A percentile compares a stretch with the other conserved stretches of the same genome.
Conservation (phyloP, 1,284 basidiomycete genomes). For the Rhodotorula sp. region DNA sequence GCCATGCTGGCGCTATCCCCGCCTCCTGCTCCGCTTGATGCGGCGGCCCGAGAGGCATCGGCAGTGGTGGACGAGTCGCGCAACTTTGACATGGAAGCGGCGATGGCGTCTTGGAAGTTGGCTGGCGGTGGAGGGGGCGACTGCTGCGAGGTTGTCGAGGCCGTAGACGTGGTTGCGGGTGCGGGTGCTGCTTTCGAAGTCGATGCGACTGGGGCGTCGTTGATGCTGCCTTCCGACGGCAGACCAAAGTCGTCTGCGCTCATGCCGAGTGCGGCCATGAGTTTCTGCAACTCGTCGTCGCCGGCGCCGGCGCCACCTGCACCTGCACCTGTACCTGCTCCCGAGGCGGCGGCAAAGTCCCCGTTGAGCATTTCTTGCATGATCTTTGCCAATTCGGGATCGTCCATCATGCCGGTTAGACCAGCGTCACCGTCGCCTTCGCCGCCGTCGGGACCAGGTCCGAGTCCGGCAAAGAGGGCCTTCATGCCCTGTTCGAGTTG, state of each 20-base stretch:
- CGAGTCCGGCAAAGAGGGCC: constrained; percentile 69
- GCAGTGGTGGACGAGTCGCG: constrained; percentile 63
- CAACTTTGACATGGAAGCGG: constrained; percentile 74
- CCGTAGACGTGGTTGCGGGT: constrained; percentile 9
- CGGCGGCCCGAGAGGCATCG: constrained; percentile 48
- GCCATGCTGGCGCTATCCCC: constrained; percentile 46
- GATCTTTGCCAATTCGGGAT: constrained; percentile 28
- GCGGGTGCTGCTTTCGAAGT: background rate
- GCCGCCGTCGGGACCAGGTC: background rate
- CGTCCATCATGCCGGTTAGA: constrained; percentile 43
- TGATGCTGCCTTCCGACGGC: background rate
- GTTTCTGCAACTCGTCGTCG: constrained; percentile 6
- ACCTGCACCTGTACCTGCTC: constrained; percentile 45
- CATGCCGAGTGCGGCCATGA: constrained; percentile 33
- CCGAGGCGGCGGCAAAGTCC: constrained; percentile 38
- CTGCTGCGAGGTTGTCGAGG: constrained; percentile 35
- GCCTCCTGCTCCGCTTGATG: constrained; percentile 46
- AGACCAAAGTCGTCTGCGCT: background rate
- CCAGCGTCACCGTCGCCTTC: constrained; percentile 37
- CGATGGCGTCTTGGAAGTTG: constrained; percentile 72
- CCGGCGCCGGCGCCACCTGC: constrained; percentile 44
- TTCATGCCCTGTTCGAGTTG: constrained; percentile 82
- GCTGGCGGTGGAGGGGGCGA: constrained; percentile 34
- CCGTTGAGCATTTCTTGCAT: constrained; percentile 38
- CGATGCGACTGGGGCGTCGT: background rate